Base-by-base conservation (phyloP, 805 yeast genomes). In the Komagataella ulmi region DNA sequence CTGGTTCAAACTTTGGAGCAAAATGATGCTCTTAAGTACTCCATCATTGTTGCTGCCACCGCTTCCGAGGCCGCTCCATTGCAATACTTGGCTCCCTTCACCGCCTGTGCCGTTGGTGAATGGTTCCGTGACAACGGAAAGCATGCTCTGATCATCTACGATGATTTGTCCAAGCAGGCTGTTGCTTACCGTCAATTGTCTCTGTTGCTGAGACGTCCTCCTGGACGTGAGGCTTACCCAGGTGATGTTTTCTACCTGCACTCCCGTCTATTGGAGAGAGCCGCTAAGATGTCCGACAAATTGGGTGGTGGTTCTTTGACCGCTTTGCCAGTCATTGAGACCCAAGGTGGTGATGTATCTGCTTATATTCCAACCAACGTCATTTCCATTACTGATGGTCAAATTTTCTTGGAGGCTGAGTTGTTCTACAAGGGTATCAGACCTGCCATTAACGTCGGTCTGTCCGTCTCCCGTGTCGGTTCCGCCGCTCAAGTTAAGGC, bases 401-500 rank as follows among this genome's bases (percentile, higher is more conserved):
- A 89, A 79, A 89, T 89, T 72, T 89, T 89, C 93, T 84, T 89
- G 81, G 97, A 90, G 82, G 95, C 98, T 72, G 99, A 91, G 80
- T 81, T 91, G 74, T 91, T 91, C 91, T 89, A 91, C 93, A 93
- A 90, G 83, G 99, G 99, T 89, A 89, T 91, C 75, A 90, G 99
- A 83, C 99, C 99, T 71, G 98, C 99, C 69, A 91, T 91, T 69
- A 91, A 91, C 77, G 98, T 91, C 75, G 99, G 99, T 90, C 84
- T 91, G 69, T 93, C 98, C 67, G 99, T 91, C 66, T 93, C 99
- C 68, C 96, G 99, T 83, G 99, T 93, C 79, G 99, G 99, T 79
- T 91, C 98, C 61, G 99, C 99, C 68, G 99, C 99, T 68, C 99
- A 93, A 82, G 98, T 93, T 67, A 93, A 93, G 84, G 99, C 99